These are phyloP conservation scores for Claviceps humidiphila DNA, from an alignment of 2,329 filamentous ascomycete genomes.

Conservation along the genomic window DNA sequence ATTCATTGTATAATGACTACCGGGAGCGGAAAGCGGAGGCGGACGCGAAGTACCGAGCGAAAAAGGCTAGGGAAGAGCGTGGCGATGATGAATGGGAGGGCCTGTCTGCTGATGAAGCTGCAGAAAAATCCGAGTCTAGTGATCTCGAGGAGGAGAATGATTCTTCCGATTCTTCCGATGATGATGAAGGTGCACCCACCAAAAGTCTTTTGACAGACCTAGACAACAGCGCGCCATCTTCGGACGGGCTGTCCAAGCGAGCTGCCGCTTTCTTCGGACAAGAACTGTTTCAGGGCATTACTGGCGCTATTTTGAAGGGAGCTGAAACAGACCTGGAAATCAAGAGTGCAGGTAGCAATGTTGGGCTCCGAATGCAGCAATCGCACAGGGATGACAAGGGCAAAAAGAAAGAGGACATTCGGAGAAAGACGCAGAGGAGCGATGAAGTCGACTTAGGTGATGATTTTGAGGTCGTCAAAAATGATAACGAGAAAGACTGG, in stretches of 20 bases:
- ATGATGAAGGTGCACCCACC: constrained; percentile 16
- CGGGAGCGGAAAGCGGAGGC: constrained; percentile 63
- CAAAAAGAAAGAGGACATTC: constrained; percentile 11
- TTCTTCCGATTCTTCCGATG: constrained; percentile 22
- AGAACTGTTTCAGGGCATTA: constrained; percentile 68
- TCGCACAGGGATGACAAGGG: background rate
- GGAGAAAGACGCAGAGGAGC: constrained; percentile 1
- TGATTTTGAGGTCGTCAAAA: constrained; percentile 50
- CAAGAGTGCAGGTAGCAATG: constrained; percentile 18
- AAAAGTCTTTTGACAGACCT: constrained; percentile 24
- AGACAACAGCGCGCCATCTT: constrained; percentile 29
- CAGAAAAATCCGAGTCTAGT: constrained; percentile 34
- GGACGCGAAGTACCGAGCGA: constrained; percentile 82
- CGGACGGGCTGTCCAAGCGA: constrained; percentile 56
- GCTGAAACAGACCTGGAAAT: constrained; percentile 30
- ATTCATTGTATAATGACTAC: constrained; percentile 77
- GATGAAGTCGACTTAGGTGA: constrained; percentile 28
- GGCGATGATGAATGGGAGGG: constrained; percentile 89
- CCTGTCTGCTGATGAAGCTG: constrained; percentile 54
- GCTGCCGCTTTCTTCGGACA: constrained; percentile 87
- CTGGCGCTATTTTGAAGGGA: constrained; percentile 39
- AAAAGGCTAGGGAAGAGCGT: constrained; percentile 70
- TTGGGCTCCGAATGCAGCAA: background rate
- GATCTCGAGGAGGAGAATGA: constrained; percentile 47
- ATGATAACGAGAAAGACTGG: constrained; percentile 44